These are phyloP conservation scores for Colletotrichum incanum DNA, from an alignment of 2,329 filamentous ascomycete species.

Conservation along the genomic window DNA sequence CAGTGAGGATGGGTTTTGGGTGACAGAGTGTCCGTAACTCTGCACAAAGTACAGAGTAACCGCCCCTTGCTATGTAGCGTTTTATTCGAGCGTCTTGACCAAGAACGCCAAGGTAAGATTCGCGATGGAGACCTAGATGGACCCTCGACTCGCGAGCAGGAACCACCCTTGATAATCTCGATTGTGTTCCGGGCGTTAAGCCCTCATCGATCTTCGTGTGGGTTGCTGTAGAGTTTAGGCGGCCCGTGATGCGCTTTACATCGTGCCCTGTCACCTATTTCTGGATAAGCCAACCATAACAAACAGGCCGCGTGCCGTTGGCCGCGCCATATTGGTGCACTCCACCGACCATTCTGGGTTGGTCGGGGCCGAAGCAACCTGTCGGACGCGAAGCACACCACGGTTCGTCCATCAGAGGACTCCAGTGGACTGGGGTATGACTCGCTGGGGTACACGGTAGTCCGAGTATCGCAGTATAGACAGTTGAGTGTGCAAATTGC, in stretches of 20 bases:
- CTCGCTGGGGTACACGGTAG: not conserved
- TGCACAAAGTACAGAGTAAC: too few species aligned
- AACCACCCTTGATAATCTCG: not conserved
- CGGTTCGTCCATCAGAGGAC: not conserved
- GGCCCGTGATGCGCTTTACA: not conserved
- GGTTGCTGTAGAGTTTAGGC: not conserved
- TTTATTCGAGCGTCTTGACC: not conserved
- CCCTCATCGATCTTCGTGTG: not conserved
- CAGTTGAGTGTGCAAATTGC: not conserved
- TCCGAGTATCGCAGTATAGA: not conserved
- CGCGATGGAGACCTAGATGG: not conserved
- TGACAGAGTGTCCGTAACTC: not conserved
- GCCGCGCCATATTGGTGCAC: not conserved
- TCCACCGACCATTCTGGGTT: not conserved
- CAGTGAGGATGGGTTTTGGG: not conserved
- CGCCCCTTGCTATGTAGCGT: not conserved
- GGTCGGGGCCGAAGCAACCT: slow-evolving; percentile 1
- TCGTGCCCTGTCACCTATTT: not conserved
- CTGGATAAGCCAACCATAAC: not conserved
- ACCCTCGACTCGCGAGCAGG: not conserved
- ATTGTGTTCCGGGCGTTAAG: too few species aligned
- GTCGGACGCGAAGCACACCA: not conserved
- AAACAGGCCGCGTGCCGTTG: not conserved
- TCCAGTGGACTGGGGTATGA: not conserved
- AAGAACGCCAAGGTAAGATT: not conserved